phyloP scores from a whole-genome alignment of 164 flowering plant species.

The Hamamelis virginiana region DNA sequence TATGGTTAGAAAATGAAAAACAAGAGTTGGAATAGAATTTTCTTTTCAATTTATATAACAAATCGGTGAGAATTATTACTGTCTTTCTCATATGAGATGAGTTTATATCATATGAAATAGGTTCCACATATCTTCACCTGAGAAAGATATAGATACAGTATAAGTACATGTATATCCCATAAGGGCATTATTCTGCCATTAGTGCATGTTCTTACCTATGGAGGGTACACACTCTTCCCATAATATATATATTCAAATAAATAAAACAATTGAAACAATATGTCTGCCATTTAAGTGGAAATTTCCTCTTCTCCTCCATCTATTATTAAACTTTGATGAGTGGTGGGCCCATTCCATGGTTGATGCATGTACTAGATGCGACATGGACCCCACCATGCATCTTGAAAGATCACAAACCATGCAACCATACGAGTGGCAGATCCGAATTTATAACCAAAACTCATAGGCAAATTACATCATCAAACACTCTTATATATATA shows the following conservation, averaged over 20 bases:
- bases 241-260: not conserved
- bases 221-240: not conserved
- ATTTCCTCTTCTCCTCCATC: slow-evolving; percentile 17
- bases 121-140: too few relatives aligned
- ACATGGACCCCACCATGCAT: slow-evolving; percentile 14
- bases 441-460: slow-evolving; percentile 9
- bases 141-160: too few relatives aligned
- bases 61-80: too few relatives aligned
- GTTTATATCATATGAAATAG: too few relatives aligned
- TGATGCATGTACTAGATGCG: not conserved
- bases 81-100: too few relatives aligned
- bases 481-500: not conserved
- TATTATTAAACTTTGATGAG: not conserved
- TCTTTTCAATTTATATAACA: too few relatives aligned
- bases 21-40: too few relatives aligned
- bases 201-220: not conserved
- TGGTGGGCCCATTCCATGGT: not conserved
- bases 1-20: too few relatives aligned
- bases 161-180: not conserved
- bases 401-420: not conserved
- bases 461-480: not conserved
- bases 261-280: not conserved
- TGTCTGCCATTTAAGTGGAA: slow-evolving; percentile 28
- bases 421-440: slow-evolving; percentile 11
- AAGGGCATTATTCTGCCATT: too few relatives aligned